These are phyloP conservation scores for Larix kaempferi DNA, from an alignment of 75 land plant genomes.

Conservation along the genomic window DNA sequence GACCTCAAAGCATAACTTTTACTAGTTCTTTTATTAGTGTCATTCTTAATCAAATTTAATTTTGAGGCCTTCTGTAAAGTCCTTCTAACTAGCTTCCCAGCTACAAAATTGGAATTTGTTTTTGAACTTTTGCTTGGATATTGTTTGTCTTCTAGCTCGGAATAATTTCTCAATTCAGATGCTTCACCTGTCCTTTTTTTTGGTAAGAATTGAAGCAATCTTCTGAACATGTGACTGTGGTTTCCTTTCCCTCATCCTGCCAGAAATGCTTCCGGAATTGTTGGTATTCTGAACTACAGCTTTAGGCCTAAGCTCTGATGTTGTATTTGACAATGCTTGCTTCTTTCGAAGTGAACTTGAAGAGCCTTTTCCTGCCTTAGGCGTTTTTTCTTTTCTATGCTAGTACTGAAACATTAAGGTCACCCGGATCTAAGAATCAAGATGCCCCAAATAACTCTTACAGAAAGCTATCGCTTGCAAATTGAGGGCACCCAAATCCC, in stretches of 20 bases:
- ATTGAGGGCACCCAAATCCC: too few species aligned
- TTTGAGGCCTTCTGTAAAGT: conserved; percentile 8
- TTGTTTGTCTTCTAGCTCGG: not conserved
- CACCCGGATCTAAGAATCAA: too few species aligned
- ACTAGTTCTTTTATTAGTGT: not conserved
- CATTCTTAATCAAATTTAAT: conserved; percentile 6
- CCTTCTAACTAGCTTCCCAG: conserved; percentile 5
- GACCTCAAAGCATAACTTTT: conserved; percentile 1
- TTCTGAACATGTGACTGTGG: conserved; percentile 12
- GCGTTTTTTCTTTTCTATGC: too few species aligned
- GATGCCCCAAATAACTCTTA: too few species aligned
- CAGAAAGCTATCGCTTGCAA: too few species aligned
- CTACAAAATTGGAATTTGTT: not conserved
- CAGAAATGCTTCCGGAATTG: not conserved
- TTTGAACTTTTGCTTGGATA: not conserved
- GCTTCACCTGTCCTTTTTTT: conserved; percentile 6
- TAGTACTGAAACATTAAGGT: too few species aligned
- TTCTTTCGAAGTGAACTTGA: too few species aligned
- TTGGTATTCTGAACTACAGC: not conserved
- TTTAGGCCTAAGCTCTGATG: conserved; percentile 4
- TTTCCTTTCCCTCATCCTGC: conserved; percentile 15
- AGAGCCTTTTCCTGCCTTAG: too few species aligned
- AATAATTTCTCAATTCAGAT: conserved; percentile 5
- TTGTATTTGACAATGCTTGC: not conserved
- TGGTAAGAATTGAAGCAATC: conserved; percentile 16